Base-by-base conservation (phyloP, 2,329 filamentous ascomycete genomes). In the Aureobasidium pullulans region DNA sequence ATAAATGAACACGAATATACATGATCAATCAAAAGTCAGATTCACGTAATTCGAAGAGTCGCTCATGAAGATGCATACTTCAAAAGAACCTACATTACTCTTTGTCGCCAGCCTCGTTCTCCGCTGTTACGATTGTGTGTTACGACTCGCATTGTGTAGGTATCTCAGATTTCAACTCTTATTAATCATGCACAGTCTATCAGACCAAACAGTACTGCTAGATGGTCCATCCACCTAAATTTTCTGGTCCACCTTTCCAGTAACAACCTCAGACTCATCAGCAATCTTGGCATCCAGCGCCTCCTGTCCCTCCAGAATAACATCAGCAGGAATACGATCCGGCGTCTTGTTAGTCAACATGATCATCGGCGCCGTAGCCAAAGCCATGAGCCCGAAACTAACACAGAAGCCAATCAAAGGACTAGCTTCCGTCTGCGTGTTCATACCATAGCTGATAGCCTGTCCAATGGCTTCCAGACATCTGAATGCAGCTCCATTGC, bases 281-380 rank as follows among this genome's bases (percentile, higher is more conserved):
- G 11, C 31, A 28, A 52, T 53, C 57, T 59, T 59, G 13, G 57
- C 47, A 31, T 59, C 39, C 5, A n/a, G 15, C 3, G 54, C 54
- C 28, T 58, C 54, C n/a, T 48, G 54, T 1, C 59, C 48, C 59
- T 70, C 69, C 13, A 61, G 49, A 39, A 57, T 40, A 19, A 62
- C 60, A 39, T 62, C 60, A 40, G 59, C 61, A 31, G 61, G 61
- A 39, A 71, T 70, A 8, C 65, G 69, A 60, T 71, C 68, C 6
- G 68, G 69, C 7, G 69, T 71, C 31, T 62, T 57, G 42, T 70
- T 70, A 15, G 70, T 68, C 58, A 71, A 53, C 13, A 66, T 48
- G 28, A 71, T 52, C 70, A 71, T 71, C 9, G 70, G 70, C n/a
- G 52, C 63, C 15, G 69, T 62, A 6, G 69, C 67, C 28, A 68